Evolutionary conservation across 768 basidiomycete species (phyloP).

Genomic region (Naganishia kalamii): DNA sequence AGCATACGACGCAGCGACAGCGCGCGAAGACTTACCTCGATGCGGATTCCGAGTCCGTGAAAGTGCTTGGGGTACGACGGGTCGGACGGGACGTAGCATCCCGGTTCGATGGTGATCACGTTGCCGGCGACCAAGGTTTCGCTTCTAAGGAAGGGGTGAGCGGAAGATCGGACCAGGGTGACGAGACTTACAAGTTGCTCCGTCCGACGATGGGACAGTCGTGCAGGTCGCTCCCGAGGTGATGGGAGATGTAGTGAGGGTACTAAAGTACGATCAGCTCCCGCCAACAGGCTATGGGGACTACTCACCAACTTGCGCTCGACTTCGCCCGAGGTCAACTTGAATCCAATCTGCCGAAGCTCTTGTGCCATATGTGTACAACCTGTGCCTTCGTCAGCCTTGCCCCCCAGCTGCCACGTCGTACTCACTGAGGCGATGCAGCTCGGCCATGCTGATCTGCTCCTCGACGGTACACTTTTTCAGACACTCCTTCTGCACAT

Average conservation of each 20-base stretch:
- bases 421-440: conserved; percentile 61
- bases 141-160: background rate
- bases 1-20: background rate
- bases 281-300: background rate
- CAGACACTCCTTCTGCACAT: conserved; percentile 47
- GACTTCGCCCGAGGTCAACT: conserved; percentile 58
- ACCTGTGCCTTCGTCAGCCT: conserved; percentile 37
- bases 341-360: conserved; percentile 70
- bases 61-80: conserved; percentile 75
- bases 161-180: background rate
- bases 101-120: conserved; percentile 83
- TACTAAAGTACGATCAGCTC: conserved; percentile 50
- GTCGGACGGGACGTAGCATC: conserved; percentile 79
- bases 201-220: conserved; percentile 56
- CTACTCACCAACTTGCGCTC: conserved; percentile 54
- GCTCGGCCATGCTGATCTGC: conserved; percentile 60
- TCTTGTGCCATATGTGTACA: conserved; percentile 63
- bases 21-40: conserved; percentile 60
- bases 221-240: conserved; percentile 88
- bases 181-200: background rate
- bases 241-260: conserved; percentile 87
- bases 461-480: conserved; percentile 48
- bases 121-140: conserved; percentile 63
- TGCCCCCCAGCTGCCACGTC: too few species aligned
- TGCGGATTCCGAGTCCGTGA: conserved; percentile 84